phyloP scores from a whole-genome alignment of 352 stramenopile species.

The Globisporangium paddicum region DNA sequence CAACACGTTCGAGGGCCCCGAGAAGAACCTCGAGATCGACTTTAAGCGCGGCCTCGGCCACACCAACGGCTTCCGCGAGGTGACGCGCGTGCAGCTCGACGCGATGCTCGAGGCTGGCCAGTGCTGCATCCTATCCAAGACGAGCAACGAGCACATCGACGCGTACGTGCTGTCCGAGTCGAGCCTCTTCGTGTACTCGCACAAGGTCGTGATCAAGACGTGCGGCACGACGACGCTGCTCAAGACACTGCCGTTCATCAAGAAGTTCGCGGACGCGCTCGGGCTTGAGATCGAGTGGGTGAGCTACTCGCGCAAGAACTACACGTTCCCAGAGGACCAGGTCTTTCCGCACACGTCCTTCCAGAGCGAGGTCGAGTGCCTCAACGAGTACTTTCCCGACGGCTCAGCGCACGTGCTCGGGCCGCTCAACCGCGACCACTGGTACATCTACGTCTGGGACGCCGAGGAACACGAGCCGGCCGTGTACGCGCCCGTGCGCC shows the following conservation, averaged over 20 bases:
- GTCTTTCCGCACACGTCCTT: constrained; percentile 97
- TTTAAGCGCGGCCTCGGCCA: constrained; percentile 80
- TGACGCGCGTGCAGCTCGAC: constrained; percentile 89
- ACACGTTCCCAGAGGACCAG: constrained; percentile 98
- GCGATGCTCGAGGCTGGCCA: constrained; percentile 92
- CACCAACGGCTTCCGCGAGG: constrained; percentile 85
- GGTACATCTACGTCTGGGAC: constrained; percentile 98
- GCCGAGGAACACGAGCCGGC: constrained; percentile 79
- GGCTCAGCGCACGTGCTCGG: constrained; percentile 87
- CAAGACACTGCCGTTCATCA: constrained; percentile 85
- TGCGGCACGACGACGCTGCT: constrained; percentile 99
- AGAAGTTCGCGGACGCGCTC: constrained; percentile 77
- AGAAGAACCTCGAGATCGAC: constrained; percentile 97
- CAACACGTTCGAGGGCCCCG: constrained; percentile 96
- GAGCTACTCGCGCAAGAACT: constrained; percentile 99
- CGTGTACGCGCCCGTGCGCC: not conserved
- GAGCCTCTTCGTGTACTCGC: constrained; percentile 98
- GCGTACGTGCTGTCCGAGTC: constrained; percentile 95
- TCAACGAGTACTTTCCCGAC: constrained; percentile 87
- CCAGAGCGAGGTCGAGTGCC: constrained; percentile 95
- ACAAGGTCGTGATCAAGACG: constrained; percentile 99
- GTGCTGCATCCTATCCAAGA: constrained; percentile 96
- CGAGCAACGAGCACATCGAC: constrained; percentile 96
- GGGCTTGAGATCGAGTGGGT: constrained; percentile 98
- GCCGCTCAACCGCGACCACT: constrained; percentile 97